phyloP scores from a whole-genome alignment of 2,329 filamentous ascomycete species.

The Alternaria sp. region DNA sequence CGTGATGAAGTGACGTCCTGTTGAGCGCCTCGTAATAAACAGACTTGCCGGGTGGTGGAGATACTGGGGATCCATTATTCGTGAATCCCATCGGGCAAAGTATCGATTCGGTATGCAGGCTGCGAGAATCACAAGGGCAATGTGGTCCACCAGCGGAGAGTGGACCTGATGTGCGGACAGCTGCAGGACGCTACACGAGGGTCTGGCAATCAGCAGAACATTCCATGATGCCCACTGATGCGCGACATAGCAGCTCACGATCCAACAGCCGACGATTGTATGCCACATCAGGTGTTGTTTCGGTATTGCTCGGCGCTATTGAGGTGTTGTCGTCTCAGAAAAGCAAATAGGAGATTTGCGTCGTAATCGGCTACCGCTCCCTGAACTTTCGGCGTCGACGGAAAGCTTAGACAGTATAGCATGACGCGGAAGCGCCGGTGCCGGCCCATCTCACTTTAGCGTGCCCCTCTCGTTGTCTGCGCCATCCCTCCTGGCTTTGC shows the following conservation, averaged over 20 bases:
- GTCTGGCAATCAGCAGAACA: not conserved
- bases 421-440: conserved; percentile 13
- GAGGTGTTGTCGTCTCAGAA: conserved; percentile 4
- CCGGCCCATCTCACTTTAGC: not conserved
- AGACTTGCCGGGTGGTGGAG: conserved; percentile 20
- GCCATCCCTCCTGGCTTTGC: conserved; percentile 9
- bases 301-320: conserved; percentile 10
- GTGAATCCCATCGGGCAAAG: conserved; percentile 9
- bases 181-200: conserved; percentile 13
- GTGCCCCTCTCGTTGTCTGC: conserved; percentile 15
- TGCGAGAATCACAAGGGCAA: conserved; percentile 10
- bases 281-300: not conserved
- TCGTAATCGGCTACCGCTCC: conserved; percentile 12
- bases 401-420: conserved; percentile 9
- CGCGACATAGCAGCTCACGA: not conserved
- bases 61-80: conserved; percentile 10
- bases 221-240: not conserved
- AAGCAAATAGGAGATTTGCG: conserved; percentile 14
- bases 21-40: conserved; percentile 14
- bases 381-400: not conserved
- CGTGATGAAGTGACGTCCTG: not conserved
- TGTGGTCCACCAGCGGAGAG: conserved; percentile 15
- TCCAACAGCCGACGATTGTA: not conserved
- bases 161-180: conserved; percentile 20
- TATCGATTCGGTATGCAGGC: conserved; percentile 8